These are phyloP conservation scores for Yarrowia yakushimensis DNA, from an alignment of 805 yeast species.

Conservation along the genomic window DNA sequence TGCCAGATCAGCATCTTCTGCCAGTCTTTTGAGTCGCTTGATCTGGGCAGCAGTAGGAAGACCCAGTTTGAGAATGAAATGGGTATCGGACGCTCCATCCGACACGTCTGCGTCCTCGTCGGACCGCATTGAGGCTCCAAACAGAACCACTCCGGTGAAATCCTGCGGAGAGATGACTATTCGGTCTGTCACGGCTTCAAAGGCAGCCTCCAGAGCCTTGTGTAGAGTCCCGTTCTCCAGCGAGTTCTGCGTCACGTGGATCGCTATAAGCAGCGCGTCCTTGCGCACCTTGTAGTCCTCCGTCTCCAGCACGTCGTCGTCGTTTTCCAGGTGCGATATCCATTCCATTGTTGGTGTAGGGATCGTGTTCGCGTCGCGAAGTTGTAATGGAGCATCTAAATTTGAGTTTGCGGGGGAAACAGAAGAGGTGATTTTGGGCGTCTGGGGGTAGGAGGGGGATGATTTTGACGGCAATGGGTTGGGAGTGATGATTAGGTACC, in stretches of 20 bases:
- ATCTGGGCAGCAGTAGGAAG: slow-evolving; percentile 30
- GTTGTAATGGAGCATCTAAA: neutral
- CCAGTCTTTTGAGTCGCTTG: slow-evolving; percentile 26
- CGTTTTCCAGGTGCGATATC: neutral
- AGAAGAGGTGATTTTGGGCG: too few species aligned
- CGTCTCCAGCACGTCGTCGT: slow-evolving; percentile 23
- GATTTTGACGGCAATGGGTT: too few species aligned
- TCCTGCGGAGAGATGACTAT: slow-evolving; percentile 64
- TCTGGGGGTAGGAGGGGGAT: too few species aligned
- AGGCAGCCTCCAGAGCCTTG: slow-evolving; percentile 49
- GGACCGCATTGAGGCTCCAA: slow-evolving; percentile 35
- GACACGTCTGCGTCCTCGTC: slow-evolving; percentile 45
- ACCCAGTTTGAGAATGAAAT: slow-evolving; percentile 30
- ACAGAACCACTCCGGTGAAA: slow-evolving; percentile 70
- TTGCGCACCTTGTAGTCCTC: slow-evolving; percentile 31
- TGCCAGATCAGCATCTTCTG: slow-evolving; percentile 28
- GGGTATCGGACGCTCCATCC: slow-evolving; percentile 37
- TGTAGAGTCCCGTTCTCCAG: slow-evolving; percentile 27
- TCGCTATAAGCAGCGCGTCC: slow-evolving; percentile 39
- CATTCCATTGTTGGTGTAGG: neutral
- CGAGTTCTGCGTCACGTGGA: slow-evolving; percentile 36
- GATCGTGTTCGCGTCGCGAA: neutral
- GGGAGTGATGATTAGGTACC: too few species aligned
- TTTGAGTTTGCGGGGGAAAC: neutral
- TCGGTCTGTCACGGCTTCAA: slow-evolving; percentile 61